A percentile compares a stretch with the other conserved stretches of the same genome.
These are phyloP conservation scores for Penicillium desertorum DNA, from an alignment of 495 filamentous ascomycete genomes.

Conservation along the genomic window DNA sequence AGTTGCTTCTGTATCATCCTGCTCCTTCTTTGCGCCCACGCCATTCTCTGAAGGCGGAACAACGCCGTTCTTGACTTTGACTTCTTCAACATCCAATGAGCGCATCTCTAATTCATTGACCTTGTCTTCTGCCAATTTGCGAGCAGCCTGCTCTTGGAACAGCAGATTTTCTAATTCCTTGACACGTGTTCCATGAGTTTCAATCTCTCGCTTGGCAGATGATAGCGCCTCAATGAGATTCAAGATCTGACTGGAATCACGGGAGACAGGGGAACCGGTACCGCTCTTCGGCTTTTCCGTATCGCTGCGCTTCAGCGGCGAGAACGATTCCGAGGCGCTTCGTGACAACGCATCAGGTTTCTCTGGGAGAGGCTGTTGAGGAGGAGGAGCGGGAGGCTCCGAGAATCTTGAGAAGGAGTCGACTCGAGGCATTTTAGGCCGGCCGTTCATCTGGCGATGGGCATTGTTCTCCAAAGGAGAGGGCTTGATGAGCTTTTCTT, in stretches of 20 bases:
- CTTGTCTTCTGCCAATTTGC: conserved; percentile 79
- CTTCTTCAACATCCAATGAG: conserved; percentile 22
- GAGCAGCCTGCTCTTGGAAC: conserved; percentile 73
- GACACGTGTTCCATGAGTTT: conserved; percentile 72
- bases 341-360: conserved; percentile 71
- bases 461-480: conserved; percentile 39
- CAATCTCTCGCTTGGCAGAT: conserved; percentile 75
- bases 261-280: conserved; percentile 60
- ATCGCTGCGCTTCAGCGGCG: conserved; percentile 66
- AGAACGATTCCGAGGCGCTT: conserved; percentile 42
- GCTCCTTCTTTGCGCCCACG: conserved; percentile 13
- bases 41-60: conserved; percentile 31
- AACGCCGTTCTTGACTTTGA: conserved; percentile 31
- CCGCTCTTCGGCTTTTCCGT: conserved; percentile 68
- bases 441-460: conserved; percentile 45
- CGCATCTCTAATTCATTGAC: conserved; percentile 66
- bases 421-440: conserved; percentile 57
- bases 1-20: conserved; percentile 8
- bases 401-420: conserved; percentile 66
- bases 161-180: conserved; percentile 79
- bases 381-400: conserved; percentile 87
- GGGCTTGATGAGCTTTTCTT: conserved; percentile 51
- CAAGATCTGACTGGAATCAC: conserved; percentile 71
- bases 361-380: conserved; percentile 85
- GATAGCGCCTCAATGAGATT: conserved; percentile 79